phyloP scores from a whole-genome alignment of 2,329 filamentous ascomycete species.

The Clarireedia monteithiana region DNA sequence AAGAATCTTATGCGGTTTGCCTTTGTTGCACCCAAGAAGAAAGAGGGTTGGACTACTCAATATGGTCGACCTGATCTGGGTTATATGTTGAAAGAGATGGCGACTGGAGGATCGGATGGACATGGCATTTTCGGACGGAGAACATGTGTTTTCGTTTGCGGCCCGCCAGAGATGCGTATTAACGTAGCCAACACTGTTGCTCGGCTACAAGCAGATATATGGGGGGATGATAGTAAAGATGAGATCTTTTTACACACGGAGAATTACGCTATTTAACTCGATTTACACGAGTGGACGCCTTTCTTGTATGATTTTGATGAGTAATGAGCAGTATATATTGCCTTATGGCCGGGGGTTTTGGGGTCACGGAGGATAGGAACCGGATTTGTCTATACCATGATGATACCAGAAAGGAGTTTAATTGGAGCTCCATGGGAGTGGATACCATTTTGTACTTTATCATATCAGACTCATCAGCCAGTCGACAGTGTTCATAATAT shows the following conservation, averaged over 20 bases:
- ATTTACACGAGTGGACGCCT: not conserved
- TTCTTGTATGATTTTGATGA: not conserved
- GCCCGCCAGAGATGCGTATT: slow-evolving; percentile 77
- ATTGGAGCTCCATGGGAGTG: not conserved
- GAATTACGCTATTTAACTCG: slow-evolving; percentile 72
- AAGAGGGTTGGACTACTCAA: slow-evolving; percentile 83
- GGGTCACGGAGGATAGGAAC: not conserved
- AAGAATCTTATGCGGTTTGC: slow-evolving; percentile 87
- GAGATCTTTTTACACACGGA: slow-evolving; percentile 94
- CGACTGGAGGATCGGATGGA: slow-evolving; percentile 59
- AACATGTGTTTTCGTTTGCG: slow-evolving; percentile 89
- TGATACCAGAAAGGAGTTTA: not conserved
- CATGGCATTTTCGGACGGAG: slow-evolving; percentile 66
- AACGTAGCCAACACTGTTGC: slow-evolving; percentile 85
- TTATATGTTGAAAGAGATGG: slow-evolving; percentile 78
- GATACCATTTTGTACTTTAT: slow-evolving; percentile 4
- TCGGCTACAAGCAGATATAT: slow-evolving; percentile 72
- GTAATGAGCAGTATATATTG: slow-evolving; percentile 1
- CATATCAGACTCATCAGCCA: not conserved
- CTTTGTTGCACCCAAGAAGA: slow-evolving; percentile 63
- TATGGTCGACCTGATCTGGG: slow-evolving; percentile 85
- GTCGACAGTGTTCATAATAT: slow-evolving; percentile 2
- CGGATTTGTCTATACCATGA: slow-evolving; percentile 1
- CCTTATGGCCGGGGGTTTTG: not conserved
- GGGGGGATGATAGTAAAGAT: slow-evolving; percentile 68